These are phyloP conservation scores for Meripilus lineatus DNA, from an alignment of 1,284 basidiomycete genomes.

Conservation along the genomic window DNA sequence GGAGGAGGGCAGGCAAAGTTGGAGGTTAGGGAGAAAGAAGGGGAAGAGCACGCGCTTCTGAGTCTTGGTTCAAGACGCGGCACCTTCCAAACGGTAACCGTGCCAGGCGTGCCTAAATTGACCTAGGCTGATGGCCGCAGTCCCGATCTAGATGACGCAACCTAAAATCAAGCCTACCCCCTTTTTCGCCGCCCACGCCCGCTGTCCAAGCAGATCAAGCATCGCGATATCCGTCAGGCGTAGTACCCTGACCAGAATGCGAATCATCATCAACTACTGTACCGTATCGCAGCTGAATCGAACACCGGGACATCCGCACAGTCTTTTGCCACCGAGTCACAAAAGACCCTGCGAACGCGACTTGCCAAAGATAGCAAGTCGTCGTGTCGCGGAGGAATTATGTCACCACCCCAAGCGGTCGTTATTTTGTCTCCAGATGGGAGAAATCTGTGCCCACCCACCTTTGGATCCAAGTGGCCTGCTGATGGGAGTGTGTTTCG, in stretches of 20 bases:
- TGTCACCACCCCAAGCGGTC: too few relatives aligned
- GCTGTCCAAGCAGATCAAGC: neutral
- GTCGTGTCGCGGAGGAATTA: too few relatives aligned
- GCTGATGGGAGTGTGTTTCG: too few relatives aligned
- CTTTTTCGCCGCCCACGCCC: conserved; percentile 14
- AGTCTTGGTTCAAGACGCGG: conserved; percentile 22
- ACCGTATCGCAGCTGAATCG: neutral
- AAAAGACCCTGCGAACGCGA: too few relatives aligned
- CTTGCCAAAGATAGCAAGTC: too few relatives aligned
- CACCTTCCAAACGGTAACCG: conserved; percentile 25
- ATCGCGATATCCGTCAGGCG: conserved; percentile 3
- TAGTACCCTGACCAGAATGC: neutral
- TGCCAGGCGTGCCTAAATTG: conserved; percentile 30
- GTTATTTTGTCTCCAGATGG: too few relatives aligned
- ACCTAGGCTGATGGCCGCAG: conserved; percentile 32
- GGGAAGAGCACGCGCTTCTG: conserved; percentile 26
- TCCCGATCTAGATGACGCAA: conserved; percentile 32
- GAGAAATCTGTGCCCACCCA: too few relatives aligned
- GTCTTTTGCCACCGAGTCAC: too few relatives aligned
- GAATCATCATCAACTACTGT: conserved; percentile 1
- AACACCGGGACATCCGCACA: too few relatives aligned
- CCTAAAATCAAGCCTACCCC: conserved; percentile 22
- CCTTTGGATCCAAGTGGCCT: too few relatives aligned
- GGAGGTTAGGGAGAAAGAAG: conserved; percentile 32
- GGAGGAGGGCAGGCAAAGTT: conserved; percentile 24